Evolutionary conservation across 257 asterid genomes (phyloP).

Genomic region (Anisodus tanguticus): DNA sequence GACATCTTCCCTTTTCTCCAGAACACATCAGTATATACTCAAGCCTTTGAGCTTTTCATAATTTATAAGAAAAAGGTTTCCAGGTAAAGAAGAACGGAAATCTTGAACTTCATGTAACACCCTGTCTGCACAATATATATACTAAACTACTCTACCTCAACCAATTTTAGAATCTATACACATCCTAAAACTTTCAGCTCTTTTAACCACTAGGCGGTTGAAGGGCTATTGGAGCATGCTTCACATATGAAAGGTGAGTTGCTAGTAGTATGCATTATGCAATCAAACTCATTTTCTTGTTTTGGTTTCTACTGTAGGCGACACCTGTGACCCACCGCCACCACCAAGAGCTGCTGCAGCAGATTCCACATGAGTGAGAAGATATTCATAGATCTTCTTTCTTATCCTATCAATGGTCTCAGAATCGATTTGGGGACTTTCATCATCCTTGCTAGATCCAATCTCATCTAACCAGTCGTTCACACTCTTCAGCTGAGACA

Average conservation of each 20-base stretch:
- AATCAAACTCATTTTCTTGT: slow-evolving; percentile 51
- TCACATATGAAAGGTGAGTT: slow-evolving; percentile 22
- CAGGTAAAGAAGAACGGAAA: slow-evolving; percentile 16
- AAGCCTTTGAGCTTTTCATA: slow-evolving; percentile 5
- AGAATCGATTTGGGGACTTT: slow-evolving; percentile 53
- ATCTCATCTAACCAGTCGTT: slow-evolving; percentile 94
- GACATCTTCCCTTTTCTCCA: slow-evolving; percentile 21
- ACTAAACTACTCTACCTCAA: slow-evolving; percentile 30
- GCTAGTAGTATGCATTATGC: slow-evolving; percentile 14
- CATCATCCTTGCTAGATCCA: slow-evolving; percentile 67
- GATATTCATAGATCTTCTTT: slow-evolving; percentile 94
- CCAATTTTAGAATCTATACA: slow-evolving; percentile 37
- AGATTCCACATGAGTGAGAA: slow-evolving; percentile 93
- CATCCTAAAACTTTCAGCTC: slow-evolving; percentile 32
- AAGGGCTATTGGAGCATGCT: slow-evolving; percentile 26
- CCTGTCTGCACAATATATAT: slow-evolving; percentile 27
- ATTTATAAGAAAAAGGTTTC: neutral
- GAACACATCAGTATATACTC: slow-evolving; percentile 22
- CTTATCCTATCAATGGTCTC: slow-evolving; percentile 85
- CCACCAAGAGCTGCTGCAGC: slow-evolving; percentile 97
- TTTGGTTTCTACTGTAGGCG: slow-evolving; percentile 51
- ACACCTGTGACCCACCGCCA: slow-evolving; percentile 67
- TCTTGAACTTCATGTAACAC: slow-evolving; percentile 24
- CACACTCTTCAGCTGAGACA: slow-evolving; percentile 91
- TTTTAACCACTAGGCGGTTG: slow-evolving; percentile 39